phyloP scores from a whole-genome alignment of 345 rosid species.

The Eutrema heterophyllum region DNA sequence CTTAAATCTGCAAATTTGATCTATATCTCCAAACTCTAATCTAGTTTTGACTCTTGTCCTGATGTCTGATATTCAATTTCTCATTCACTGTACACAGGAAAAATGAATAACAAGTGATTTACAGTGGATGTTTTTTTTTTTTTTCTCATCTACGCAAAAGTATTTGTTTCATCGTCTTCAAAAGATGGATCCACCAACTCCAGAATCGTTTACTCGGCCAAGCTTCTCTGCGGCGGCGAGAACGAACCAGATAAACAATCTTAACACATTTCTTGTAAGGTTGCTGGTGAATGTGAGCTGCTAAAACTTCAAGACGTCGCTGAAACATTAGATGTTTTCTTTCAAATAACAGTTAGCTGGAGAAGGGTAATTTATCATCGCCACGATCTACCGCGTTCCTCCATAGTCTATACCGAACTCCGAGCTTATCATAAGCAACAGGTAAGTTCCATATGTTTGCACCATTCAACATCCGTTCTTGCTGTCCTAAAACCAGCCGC shows the following conservation, averaged over 20 bases:
- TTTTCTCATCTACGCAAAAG: neutral
- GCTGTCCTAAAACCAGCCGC: constrained; percentile 84
- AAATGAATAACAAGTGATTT: constrained; percentile 21
- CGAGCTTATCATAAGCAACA: constrained; percentile 87
- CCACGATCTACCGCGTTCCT: constrained; percentile 72
- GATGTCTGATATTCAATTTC: neutral
- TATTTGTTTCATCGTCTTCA: constrained; percentile 22
- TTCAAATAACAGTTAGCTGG: constrained; percentile 22
- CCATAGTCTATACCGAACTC: constrained; percentile 92
- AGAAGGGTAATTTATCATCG: constrained; percentile 59
- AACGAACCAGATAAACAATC: neutral
- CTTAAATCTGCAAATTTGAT: no score
- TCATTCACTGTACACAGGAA: constrained; percentile 43
- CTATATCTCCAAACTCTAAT: no score
- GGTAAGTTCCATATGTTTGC: constrained; percentile 91
- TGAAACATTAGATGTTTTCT: constrained; percentile 15
- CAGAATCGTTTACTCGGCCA: neutral
- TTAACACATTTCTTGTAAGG: constrained; percentile 4
- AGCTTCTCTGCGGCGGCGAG: constrained; percentile 11
- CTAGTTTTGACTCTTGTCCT: neutral
- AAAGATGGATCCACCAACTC: constrained; percentile 10
- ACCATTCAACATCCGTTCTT: constrained; percentile 86
- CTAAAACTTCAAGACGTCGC: neutral
- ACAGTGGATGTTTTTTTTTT: constrained; percentile 13
- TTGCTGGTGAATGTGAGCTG: constrained; percentile 4